Evolutionary conservation across 345 rosid species (phyloP).

Genomic region (Syzygium grande): DNA sequence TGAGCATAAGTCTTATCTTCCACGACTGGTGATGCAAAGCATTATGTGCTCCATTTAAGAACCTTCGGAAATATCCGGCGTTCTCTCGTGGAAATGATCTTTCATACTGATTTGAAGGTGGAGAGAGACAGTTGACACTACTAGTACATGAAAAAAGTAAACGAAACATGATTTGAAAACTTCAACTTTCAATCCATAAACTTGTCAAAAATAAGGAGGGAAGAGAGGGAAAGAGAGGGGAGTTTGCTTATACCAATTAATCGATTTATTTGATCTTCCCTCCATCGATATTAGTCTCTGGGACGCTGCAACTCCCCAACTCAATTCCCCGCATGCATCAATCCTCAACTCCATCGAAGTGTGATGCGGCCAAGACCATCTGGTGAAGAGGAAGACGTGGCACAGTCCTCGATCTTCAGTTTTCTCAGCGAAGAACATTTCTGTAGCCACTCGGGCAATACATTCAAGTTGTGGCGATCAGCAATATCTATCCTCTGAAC

Average conservation of each 20-base stretch:
- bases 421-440: background rate
- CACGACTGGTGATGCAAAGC: background rate
- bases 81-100: background rate
- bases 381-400: background rate
- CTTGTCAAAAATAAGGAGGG: background rate
- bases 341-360: slow-evolving; percentile 1
- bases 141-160: background rate
- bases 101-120: background rate
- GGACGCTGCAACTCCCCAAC: slow-evolving; percentile 2
- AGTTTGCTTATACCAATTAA: background rate
- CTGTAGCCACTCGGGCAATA: slow-evolving; percentile 1
- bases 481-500: background rate
- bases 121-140: background rate
- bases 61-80: background rate
- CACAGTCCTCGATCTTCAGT: background rate
- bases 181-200: background rate
- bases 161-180: background rate
- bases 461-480: background rate
- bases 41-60: background rate
- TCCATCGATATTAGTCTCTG: slow-evolving; percentile 5
- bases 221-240: background rate
- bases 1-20: background rate
- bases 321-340: background rate
- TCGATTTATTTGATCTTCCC: background rate
- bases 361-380: slow-evolving; percentile 3